Percentiles rank a stretch among this genome's conserved stretches.
These are phyloP conservation scores for Knoxdaviesia proteae DNA, from an alignment of 2,329 filamentous ascomycete species.

Conservation along the genomic window DNA sequence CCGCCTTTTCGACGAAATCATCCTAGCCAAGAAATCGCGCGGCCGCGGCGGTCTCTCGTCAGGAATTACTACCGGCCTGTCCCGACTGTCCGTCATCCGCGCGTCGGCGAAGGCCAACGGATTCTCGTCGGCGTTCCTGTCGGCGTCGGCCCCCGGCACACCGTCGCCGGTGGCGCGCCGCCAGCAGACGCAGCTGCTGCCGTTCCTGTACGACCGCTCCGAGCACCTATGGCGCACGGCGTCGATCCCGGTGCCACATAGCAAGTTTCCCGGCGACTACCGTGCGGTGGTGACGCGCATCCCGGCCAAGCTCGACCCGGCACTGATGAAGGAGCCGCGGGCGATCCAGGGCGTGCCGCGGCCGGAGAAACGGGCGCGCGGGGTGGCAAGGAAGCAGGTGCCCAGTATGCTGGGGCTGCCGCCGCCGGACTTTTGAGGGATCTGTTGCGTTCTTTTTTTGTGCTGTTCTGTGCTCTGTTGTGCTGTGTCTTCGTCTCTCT, in stretches of 20 bases:
- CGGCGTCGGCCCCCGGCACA: constrained; percentile 1
- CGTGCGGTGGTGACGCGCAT: constrained; percentile 39
- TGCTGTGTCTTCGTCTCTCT: not conserved
- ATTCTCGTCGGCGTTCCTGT: constrained; percentile 14
- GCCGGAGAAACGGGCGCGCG: constrained; percentile 28
- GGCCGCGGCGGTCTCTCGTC: constrained; percentile 42
- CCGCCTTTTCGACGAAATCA: constrained; percentile 67
- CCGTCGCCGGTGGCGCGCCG: constrained; percentile 13
- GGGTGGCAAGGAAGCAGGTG: constrained; percentile 35
- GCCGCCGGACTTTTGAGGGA: constrained; percentile 10
- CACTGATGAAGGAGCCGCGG: constrained; percentile 78
- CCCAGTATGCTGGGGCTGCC: constrained; percentile 23
- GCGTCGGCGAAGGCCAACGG: constrained; percentile 30
- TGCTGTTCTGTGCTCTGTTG: not conserved
- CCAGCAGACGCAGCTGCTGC: constrained; percentile 20
- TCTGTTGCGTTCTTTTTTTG: not conserved
- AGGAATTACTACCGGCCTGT: constrained; percentile 27
- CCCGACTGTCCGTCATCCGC: constrained; percentile 37
- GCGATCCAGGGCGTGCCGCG: constrained; percentile 74
- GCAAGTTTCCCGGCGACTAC: constrained; percentile 43
- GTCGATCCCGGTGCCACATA: constrained; percentile 36
- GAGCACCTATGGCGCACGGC: constrained; percentile 65
- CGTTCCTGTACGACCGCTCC: constrained; percentile 49
- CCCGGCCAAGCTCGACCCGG: constrained; percentile 66
- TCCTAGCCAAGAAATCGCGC: constrained; percentile 52